These are phyloP conservation scores for Phytophthora citricola DNA, from an alignment of 352 stramenopile species.

Conservation along the genomic window DNA sequence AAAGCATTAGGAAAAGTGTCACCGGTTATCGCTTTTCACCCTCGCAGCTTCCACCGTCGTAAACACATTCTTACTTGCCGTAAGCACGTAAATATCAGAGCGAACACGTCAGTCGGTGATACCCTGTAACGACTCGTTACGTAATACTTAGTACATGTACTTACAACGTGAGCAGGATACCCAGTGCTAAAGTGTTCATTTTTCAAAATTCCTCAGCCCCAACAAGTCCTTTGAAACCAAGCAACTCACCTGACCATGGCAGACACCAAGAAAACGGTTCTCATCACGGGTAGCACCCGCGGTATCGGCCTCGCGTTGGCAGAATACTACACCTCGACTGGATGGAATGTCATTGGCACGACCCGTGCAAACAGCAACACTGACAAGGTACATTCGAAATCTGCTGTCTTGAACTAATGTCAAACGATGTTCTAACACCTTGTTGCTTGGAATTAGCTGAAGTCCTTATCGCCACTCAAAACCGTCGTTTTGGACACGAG, in stretches of 20 bases:
- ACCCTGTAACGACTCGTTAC: too few relatives aligned
- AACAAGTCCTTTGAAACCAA: too few relatives aligned
- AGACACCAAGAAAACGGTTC: constrained; percentile 6
- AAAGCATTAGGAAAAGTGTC: too few relatives aligned
- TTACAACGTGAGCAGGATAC: too few relatives aligned
- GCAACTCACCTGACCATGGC: not conserved
- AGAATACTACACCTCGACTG: constrained; percentile 1
- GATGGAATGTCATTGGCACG: constrained; percentile 19
- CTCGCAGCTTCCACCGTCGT: too few relatives aligned
- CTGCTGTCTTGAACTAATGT: not conserved
- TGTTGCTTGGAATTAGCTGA: not conserved
- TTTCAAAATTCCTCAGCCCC: too few relatives aligned
- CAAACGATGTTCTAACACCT: not conserved
- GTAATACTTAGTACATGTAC: too few relatives aligned
- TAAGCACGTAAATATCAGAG: too few relatives aligned
- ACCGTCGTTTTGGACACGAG: constrained; percentile 1
- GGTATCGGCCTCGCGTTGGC: constrained; percentile 12
- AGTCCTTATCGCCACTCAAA: constrained; percentile 8
- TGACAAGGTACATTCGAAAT: not conserved
- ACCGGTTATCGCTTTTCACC: too few relatives aligned
- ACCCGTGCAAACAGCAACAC: constrained; percentile 15
- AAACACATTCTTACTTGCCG: too few relatives aligned
- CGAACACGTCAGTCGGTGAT: too few relatives aligned
- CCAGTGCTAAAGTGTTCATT: too few relatives aligned
- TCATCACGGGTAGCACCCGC: constrained; percentile 10